Evolutionary conservation across 2,329 filamentous ascomycete species (phyloP).

Genomic region (Paraphaeosphaeria sporulosa): DNA sequence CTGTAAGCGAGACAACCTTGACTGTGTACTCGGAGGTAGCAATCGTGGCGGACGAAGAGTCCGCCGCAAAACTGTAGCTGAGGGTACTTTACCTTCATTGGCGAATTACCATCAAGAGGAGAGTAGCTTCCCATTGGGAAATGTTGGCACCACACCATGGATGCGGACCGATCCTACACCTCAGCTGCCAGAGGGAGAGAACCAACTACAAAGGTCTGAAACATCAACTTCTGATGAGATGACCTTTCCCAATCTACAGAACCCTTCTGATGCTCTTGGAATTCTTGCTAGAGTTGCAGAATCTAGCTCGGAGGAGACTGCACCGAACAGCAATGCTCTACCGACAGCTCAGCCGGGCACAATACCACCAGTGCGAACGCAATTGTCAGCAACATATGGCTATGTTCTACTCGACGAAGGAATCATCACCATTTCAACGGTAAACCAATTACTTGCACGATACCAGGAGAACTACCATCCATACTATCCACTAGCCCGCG

Average conservation of each 20-base stretch:
- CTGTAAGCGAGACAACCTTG: conserved; percentile 64
- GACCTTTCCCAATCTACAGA: conserved; percentile 55
- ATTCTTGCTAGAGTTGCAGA: conserved; percentile 58
- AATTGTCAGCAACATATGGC: conserved; percentile 49
- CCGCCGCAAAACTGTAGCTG: conserved; percentile 57
- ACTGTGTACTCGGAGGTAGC: conserved; percentile 66
- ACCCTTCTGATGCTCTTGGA: conserved; percentile 58
- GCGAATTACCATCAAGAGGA: conserved; percentile 41
- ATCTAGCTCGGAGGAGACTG: conserved; percentile 41
- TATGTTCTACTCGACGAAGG: conserved; percentile 54
- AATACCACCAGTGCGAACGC: conserved; percentile 24
- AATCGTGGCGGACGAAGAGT: conserved; percentile 67
- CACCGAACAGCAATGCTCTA: conserved; percentile 27
- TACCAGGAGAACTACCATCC: conserved; percentile 73
- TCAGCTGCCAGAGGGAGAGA: conserved; percentile 29
- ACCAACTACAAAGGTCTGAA: conserved; percentile 36
- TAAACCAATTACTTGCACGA: conserved; percentile 62
- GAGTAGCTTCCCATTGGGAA: conserved; percentile 46
- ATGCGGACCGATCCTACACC: conserved; percentile 27
- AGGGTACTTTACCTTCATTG: conserved; percentile 32
- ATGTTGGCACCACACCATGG: conserved; percentile 46
- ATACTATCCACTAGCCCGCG: conserved; percentile 73
- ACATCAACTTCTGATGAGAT: conserved; percentile 46
- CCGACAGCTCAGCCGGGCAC: conserved; percentile 12
- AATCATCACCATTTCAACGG: conserved; percentile 53